phyloP scores from a whole-genome alignment of 495 filamentous ascomycete genomes.

The Penicillium cosmopolitanum region DNA sequence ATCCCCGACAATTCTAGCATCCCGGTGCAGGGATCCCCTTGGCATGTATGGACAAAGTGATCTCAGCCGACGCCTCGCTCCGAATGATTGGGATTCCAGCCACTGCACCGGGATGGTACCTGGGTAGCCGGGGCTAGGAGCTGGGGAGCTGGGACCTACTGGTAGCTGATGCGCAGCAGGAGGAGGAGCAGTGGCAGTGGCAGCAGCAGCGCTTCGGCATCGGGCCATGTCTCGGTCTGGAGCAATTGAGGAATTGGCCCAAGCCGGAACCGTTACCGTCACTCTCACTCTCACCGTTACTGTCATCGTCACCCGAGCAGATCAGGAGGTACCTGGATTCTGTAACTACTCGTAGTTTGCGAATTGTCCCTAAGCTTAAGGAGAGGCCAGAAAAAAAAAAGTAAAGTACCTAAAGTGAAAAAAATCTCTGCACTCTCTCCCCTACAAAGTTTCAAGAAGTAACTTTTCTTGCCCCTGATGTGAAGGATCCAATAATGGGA shows the following conservation, averaged over 20 bases:
- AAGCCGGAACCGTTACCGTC: not conserved
- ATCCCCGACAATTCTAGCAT: constrained; percentile 16
- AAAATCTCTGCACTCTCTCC: too few species aligned
- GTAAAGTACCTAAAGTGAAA: too few species aligned
- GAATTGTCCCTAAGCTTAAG: too few species aligned
- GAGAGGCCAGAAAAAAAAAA: too few species aligned
- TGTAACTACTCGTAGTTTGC: too few species aligned
- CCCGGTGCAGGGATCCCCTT: constrained; percentile 27
- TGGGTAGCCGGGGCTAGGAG: not conserved
- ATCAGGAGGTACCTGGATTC: too few species aligned
- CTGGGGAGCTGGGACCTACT: constrained; percentile 1
- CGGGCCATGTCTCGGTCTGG: not conserved
- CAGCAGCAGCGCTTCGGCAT: not conserved
- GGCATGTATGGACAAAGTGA: constrained; percentile 28
- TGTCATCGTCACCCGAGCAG: too few species aligned
- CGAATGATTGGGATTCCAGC: constrained; percentile 30
- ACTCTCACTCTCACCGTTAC: too few species aligned
- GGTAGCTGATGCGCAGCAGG: not conserved
- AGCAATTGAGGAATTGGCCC: not conserved
- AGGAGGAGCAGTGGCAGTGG: too few species aligned
- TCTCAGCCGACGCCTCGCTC: constrained; percentile 27
- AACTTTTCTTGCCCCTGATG: too few species aligned
- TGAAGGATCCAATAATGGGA: too few species aligned
- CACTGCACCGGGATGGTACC: constrained; percentile 5
- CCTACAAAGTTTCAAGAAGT: too few species aligned